Conservation (phyloP, 805 yeast species). For the Tetrapisispora nanseiensis region DNA sequence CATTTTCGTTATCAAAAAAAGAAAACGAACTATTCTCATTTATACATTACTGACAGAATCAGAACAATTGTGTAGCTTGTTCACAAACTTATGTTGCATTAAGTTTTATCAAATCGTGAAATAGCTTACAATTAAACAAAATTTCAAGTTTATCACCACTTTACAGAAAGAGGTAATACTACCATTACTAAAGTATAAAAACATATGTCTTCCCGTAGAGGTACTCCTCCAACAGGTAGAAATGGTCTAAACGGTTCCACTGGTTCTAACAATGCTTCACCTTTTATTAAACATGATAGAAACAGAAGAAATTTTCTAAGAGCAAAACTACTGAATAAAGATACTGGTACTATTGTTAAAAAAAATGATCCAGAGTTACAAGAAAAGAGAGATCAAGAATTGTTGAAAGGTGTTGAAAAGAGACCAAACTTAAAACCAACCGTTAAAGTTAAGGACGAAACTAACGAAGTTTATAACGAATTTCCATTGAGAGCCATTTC, state of each 20-base stretch:
- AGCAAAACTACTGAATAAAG: constrained; percentile 14
- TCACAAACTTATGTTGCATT: too few relatives aligned
- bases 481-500: constrained; percentile 59
- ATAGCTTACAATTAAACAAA: too few relatives aligned
- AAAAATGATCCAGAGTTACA: constrained; percentile 27
- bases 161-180: too few relatives aligned
- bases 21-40: too few relatives aligned
- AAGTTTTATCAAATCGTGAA: too few relatives aligned
- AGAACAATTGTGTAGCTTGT: too few relatives aligned
- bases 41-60: too few relatives aligned
- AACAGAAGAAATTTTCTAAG: constrained; percentile 28
- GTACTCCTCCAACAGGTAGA: background rate
- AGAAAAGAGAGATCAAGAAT: constrained; percentile 19
- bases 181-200: too few relatives aligned
- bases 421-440: background rate
- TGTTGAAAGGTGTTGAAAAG: constrained; percentile 12
- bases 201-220: constrained; percentile 3
- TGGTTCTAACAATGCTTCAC: constrained; percentile 21
- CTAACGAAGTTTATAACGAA: constrained; percentile 28
- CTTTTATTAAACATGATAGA: constrained; percentile 30
- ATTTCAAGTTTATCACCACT: too few relatives aligned
- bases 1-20: too few relatives aligned
- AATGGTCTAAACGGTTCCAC: constrained; percentile 5
- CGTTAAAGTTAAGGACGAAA: constrained; percentile 16
- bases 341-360: constrained; percentile 13